Evolutionary conservation across 1,139 yeast genomes (phyloP), one percentile per base, ranked within the genome.

Genomic region (Eremothecium sinecaudum): DNA sequence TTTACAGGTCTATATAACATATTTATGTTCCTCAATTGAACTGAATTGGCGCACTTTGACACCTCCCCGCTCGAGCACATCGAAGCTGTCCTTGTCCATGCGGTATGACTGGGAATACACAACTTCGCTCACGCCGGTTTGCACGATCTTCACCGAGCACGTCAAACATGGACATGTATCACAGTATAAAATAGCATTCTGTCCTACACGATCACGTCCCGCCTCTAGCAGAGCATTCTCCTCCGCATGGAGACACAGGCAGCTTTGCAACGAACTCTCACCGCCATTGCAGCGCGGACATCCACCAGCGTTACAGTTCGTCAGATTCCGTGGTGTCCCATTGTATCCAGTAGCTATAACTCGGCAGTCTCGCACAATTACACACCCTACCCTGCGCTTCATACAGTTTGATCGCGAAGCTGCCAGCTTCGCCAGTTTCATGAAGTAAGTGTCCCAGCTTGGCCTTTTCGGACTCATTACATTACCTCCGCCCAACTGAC

Each of bases 141-240:
- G 99, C 7, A 86, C 94, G 35, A 90, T 87, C 60, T 90, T 90
- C 32, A 90, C 84, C 5, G 94, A 77, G 57, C 99, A 90, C 0
- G 98, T 92, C 41, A 90, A 64, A 55, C 99, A 92, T 0, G 99
- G 99, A 52, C 97, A 90, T 0, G 98, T 90, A 56, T 90, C 90
- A 60, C 98, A 92, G 58, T 90, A 90, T 37, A 90, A 61, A 0
- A 74, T 77, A 2, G 79, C 70, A 24, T 59, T 59, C 3, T 55
- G 49, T n/a, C 82, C 79, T 13, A 86, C 73, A 39, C 98, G 65
- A 45, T 82, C 94, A 43, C 96, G 68, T 1, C 98, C 98, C 9
- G 96, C 83, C 56, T 90, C 98, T 35, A 92, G 61, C 28, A 90
- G 64, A 0, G 98, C 98, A 57, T 92, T 90, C 50, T 90, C 99